Base-by-base conservation (phyloP, 1,139 yeast genomes). In the Yamadazyma aaseri region DNA sequence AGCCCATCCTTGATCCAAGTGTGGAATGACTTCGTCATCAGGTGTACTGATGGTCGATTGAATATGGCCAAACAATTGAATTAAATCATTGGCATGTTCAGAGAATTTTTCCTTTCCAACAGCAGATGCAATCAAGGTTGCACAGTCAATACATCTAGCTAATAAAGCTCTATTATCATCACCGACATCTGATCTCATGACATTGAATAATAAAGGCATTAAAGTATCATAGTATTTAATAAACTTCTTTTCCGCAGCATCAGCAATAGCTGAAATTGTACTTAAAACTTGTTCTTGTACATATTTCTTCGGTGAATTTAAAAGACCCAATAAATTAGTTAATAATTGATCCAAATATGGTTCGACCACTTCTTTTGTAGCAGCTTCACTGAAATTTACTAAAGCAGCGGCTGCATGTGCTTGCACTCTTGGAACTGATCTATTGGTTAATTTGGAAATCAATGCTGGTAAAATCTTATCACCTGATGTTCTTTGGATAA, bases 341-440 rank as follows among this genome's bases (percentile, higher is more conserved):
- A 92, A 69, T 47, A 94, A 65, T 47, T 74, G 78, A 57, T 92
- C 98, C 54, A 92, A 71, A 51, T 85, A 90, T 8, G 97, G 97
- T 50, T 89, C 97, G 47, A 94, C 67, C 12, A 81, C 77, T 42
- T 85, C 95, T 54, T 86, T 86, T 5, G 89, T 67, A 3, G 98
- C 96, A 44, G 85, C 89, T 58, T 92, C 98, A 31, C 94, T 80
- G 56, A 92, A 92, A 56, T 92, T 92, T 28, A 92, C 97, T 51
- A 92, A 71, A 0, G 98, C 98, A 31, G 98, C 98, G 25, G 98
- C 97, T 11, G 97, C 98, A 56, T 92, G 98, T 0, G 97, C 89
- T 63, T 90, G 97, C 17, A 92, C 98, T 52, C 97, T 73, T 39
- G 94, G 95, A 20, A 84, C 89, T 15, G 86, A 77, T 39, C 71